Conservation (phyloP, 306 rosid genomes). For the Erythrophleum fordii region DNA sequence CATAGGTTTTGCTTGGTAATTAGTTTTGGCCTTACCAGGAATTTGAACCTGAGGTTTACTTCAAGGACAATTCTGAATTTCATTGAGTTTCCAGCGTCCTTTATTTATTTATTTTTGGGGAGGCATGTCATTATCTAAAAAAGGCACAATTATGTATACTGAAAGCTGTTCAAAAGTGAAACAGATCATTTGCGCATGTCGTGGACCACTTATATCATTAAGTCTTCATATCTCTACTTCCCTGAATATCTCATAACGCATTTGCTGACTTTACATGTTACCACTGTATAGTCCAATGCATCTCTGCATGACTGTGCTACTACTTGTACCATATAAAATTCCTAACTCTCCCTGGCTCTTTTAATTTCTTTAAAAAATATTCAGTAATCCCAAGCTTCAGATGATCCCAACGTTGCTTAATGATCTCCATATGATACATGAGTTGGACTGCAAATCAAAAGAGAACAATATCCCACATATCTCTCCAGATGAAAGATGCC, state of each 20-base stretch:
- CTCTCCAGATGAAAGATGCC: constrained; percentile 37
- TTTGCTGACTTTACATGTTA: neutral
- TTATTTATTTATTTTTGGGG: neutral
- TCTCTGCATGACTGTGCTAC: constrained; percentile 29
- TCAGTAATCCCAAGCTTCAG: constrained; percentile 70
- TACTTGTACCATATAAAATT: constrained; percentile 22
- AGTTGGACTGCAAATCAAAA: constrained; percentile 36
- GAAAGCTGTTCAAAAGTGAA: neutral
- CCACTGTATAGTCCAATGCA: constrained; percentile 11
- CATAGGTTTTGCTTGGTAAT: neutral
- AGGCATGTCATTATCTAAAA: neutral
- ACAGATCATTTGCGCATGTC: constrained; percentile 2
- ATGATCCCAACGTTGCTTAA: constrained; percentile 56
- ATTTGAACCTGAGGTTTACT: neutral
- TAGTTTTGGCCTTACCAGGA: neutral
- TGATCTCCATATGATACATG: constrained; percentile 58
- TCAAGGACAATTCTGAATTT: neutral
- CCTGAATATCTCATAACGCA: neutral
- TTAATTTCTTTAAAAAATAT: neutral
- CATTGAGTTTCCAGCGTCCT: neutral
- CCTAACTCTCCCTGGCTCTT: constrained; percentile 25
- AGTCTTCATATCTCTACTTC: constrained; percentile 16
- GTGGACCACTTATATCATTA: neutral
- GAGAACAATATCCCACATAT: constrained; percentile 36
- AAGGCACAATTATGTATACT: neutral